Evolutionary conservation across 768 basidiomycete species (phyloP), one percentile per base, ranked within the genome.

Genomic region (Termitomyces sp.): DNA sequence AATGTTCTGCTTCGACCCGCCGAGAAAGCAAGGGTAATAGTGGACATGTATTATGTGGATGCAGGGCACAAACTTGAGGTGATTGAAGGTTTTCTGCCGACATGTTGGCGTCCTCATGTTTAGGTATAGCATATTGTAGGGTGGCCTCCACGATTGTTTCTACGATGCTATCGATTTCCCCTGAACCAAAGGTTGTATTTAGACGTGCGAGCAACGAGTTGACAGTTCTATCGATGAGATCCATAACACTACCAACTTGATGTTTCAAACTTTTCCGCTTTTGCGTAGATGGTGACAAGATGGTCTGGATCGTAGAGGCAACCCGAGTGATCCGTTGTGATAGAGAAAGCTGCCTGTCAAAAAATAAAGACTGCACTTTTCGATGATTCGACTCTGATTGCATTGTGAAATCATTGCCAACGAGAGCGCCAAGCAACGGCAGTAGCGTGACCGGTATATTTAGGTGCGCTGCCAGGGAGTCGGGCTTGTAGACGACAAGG

Each of bases 321-420:
- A 87, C 83, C 47, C 79, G 84, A n/a, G 77, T 78, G 64, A 93
- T 87, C 40, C 91, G 86, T 69, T 90, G 86, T 36, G 78, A 73
- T 38, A 80, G 70, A 0, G 83, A 81, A 29, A 87, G 73, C 29
- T 77, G 73, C 40, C 82, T 77, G 51, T 89, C 86, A 67, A 92
- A 94, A 70, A 94, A 91, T 29, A 89, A 67, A 0, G 75, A 77
- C 68, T 86, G 88, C 9, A 84, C 74, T 61, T 78, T 81, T 47
- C 79, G 81, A 25, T 78, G 77, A 45, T 76, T 76, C 7, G 80
- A 74, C 50, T 83, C 80, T 12, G 74, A 71, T 62, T 79, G 79
- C 53, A 79, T 81, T 0, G 89, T 83, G 68, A 84, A 94, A 70
- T 94, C 92, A 67, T 93, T 93, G 53, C 92, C 92, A 4, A 92